Evolutionary conservation across 805 yeast species (phyloP).

Genomic region (Cephaloascus fragrans): DNA sequence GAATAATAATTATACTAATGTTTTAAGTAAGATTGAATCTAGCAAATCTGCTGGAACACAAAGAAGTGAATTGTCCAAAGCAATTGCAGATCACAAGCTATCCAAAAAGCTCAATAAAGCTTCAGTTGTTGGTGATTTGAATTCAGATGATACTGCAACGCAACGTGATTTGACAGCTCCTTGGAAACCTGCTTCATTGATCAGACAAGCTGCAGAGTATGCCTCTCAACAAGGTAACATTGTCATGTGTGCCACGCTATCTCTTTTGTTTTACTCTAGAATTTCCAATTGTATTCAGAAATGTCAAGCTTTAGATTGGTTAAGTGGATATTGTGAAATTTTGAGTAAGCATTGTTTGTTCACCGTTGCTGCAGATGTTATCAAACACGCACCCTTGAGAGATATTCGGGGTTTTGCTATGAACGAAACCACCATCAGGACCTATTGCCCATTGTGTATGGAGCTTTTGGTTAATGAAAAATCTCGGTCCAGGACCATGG

Average conservation of each 20-base stretch:
- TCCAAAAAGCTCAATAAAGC: constrained; percentile 3
- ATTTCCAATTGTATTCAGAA: constrained; percentile 18
- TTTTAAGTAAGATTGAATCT: constrained; percentile 5
- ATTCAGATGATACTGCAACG: neutral
- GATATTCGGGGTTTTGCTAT: constrained; percentile 22
- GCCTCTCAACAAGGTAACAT: constrained; percentile 56
- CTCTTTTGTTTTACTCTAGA: constrained; percentile 39
- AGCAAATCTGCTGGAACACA: neutral
- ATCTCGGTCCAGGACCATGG: constrained; percentile 26
- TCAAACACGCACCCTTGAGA: constrained; percentile 31
- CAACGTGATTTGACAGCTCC: constrained; percentile 22
- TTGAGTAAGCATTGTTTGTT: constrained; percentile 42
- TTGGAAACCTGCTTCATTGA: constrained; percentile 45
- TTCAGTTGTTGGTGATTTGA: constrained; percentile 5
- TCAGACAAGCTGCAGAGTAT: constrained; percentile 43
- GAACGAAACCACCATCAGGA: constrained; percentile 32
- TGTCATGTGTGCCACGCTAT: constrained; percentile 46
- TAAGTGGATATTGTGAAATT: constrained; percentile 43
- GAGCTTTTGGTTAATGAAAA: constrained; percentile 50
- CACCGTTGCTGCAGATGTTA: constrained; percentile 46
- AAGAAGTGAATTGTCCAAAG: constrained; percentile 16
- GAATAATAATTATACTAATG: constrained; percentile 2
- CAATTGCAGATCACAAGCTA: constrained; percentile 7
- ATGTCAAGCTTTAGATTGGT: constrained; percentile 41
- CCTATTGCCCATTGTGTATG: constrained; percentile 55